These are phyloP conservation scores for Kurtzmaniella fragi DNA, from an alignment of 805 yeast genomes.

Conservation along the genomic window DNA sequence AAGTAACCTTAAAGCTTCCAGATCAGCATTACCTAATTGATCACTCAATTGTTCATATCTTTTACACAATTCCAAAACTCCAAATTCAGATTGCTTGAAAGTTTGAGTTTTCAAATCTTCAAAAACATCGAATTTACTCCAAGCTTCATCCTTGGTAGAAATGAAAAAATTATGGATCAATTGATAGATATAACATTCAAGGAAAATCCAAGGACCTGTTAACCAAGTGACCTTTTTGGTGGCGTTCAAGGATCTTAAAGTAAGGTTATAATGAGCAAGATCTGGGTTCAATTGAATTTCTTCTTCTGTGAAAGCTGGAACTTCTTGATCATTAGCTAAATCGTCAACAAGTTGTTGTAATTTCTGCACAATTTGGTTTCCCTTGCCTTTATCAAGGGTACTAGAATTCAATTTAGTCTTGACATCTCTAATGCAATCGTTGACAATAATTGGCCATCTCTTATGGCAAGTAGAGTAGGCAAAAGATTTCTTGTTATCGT, in stretches of 20 bases:
- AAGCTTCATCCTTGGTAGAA: constrained; percentile 18
- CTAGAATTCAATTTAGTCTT: constrained; percentile 26
- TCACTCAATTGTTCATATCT: constrained; percentile 36
- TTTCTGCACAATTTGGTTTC: constrained; percentile 34
- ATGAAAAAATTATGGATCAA: constrained; percentile 44
- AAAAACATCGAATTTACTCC: constrained; percentile 65
- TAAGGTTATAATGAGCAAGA: constrained; percentile 57
- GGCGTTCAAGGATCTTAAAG: constrained; percentile 29
- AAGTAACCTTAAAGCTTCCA: constrained; percentile 45
- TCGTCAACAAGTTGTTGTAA: constrained; percentile 42
- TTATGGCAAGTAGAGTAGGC: constrained; percentile 72
- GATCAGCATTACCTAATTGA: constrained; percentile 34
- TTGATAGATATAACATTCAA: constrained; percentile 84
- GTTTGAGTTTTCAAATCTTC: constrained; percentile 64
- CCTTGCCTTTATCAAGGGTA: constrained; percentile 30
- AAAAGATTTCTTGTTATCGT: constrained; percentile 70
- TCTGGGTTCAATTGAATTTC: constrained; percentile 41
- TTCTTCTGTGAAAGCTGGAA: constrained; percentile 20
- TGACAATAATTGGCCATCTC: constrained; percentile 85
- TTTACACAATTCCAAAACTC: constrained; percentile 76
- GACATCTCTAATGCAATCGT: constrained; percentile 63
- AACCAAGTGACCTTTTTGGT: constrained; percentile 54
- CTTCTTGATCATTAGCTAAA: constrained; percentile 32
- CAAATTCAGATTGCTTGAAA: constrained; percentile 66
- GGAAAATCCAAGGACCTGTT: constrained; percentile 84